Conservation (phyloP, 106 monocot genomes). For the Cymbidium sinense region DNA sequence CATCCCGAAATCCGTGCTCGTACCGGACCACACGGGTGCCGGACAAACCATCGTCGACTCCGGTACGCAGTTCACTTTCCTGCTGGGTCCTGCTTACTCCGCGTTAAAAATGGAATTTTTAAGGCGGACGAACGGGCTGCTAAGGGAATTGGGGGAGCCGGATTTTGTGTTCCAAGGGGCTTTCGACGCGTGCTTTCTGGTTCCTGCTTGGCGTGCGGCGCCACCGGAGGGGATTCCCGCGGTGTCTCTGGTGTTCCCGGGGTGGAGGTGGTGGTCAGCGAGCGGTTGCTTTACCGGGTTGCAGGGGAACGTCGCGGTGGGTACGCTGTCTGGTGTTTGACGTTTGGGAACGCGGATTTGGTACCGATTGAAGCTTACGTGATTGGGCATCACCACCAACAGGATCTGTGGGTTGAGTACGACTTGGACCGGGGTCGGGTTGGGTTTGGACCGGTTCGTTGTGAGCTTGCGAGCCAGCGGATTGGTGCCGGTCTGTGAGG, state of each 20-base stretch:
- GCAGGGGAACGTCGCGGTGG: constrained; percentile 41
- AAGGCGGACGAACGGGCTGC: constrained; percentile 39
- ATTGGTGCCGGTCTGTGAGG: constrained; percentile 14
- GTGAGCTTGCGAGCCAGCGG: constrained; percentile 62
- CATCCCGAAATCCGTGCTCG: constrained; percentile 65
- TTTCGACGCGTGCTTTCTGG: constrained; percentile 68
- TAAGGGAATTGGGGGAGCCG: constrained; percentile 48
- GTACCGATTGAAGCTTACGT: constrained; percentile 71
- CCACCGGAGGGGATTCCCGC: constrained; percentile 14
- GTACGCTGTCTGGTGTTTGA: constrained; percentile 66
- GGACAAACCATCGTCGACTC: constrained; percentile 98
- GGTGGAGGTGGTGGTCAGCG: constrained; percentile 63
- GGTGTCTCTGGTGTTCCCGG: constrained; percentile 56
- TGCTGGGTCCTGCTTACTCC: constrained; percentile 69
- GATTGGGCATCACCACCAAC: constrained; percentile 92
- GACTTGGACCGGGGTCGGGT: constrained; percentile 58
- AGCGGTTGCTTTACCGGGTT: constrained; percentile 59
- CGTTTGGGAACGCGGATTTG: constrained; percentile 90
- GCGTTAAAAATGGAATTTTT: constrained; percentile 54
- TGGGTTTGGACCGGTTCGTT: constrained; percentile 75
- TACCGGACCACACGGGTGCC: constrained; percentile 91
- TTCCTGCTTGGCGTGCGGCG: constrained; percentile 11
- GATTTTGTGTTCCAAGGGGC: constrained; percentile 77
- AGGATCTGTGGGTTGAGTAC: constrained; percentile 93
- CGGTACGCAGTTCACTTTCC: constrained; percentile 86